Evolutionary conservation across 2,329 filamentous ascomycete species (phyloP), one percentile per base, ranked within the genome.

Genomic region (Bipolaris sorokiniana): DNA sequence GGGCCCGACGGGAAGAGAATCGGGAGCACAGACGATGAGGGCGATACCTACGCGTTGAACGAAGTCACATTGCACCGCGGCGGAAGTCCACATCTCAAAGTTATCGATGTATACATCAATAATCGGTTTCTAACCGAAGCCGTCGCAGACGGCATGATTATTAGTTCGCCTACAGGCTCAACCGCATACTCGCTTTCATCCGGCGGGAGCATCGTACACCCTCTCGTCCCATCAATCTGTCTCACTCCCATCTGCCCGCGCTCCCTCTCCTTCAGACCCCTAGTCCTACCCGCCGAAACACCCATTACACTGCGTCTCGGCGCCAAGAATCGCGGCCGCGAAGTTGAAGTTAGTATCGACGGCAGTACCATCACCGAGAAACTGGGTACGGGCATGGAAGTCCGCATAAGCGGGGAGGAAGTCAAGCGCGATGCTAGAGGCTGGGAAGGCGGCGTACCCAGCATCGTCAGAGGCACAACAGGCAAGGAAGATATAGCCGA

Each of bases 151-250:
- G 95, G 95, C 48, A 96, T 99, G 76, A 89, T 98, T 42, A 88
- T 98, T 56, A 92, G 90, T 62, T 97, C 94, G 0, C 95, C 95
- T 0, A 99, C 95, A 0, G 95, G 95, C 2, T 96, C 91, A 38
- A 99, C 95, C 0, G 95, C 95, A 0, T 99, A 99, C 80, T 95
- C 90, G 57, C 83, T 99, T n/a, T 95, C 90, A 63, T 90, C 90
- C 2, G 95, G 95, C 3, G 95, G 95, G 1, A 91, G 89, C 66
- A 98, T 99, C 66, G 90, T 98, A 38, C 95, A 99, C 74, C 95
- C 95, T 0, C 84, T 97, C 1, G 94, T 98, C 2, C 89, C 91
- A 36, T 91, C 91, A 1, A 83, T 98, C 13, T 86, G 97, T 23
- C 85, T 99, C 54, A 99, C 95, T 0, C 93, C 95, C 22, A 97